Evolutionary conservation across 1,139 yeast species (phyloP).

Genomic region (Protomyces inouyei): DNA sequence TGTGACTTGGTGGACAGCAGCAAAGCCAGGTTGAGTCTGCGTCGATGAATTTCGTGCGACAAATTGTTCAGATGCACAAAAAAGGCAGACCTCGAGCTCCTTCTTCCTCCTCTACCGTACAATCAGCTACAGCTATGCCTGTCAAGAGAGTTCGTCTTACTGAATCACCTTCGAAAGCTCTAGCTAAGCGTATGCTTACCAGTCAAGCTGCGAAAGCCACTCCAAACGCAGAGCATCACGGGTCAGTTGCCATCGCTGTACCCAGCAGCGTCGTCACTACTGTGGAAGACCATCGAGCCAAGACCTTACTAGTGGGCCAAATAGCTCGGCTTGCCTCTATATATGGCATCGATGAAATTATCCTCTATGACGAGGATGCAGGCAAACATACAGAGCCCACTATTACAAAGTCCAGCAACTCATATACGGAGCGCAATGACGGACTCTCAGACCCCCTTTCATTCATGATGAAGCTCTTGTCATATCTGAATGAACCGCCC

Average conservation of each 20-base stretch:
- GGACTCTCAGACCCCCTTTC: slow-evolving; percentile 11
- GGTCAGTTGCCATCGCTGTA: slow-evolving; percentile 25
- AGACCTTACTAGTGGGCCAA: slow-evolving; percentile 28
- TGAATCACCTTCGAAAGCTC: too few relatives aligned
- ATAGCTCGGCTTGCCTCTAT: slow-evolving; percentile 27
- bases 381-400: background rate
- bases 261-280: slow-evolving; percentile 28
- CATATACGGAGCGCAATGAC: slow-evolving; percentile 18
- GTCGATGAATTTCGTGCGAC: too few relatives aligned
- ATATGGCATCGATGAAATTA: slow-evolving; percentile 27
- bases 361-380: slow-evolving; percentile 27
- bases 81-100: too few relatives aligned
- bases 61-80: too few relatives aligned
- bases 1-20: too few relatives aligned
- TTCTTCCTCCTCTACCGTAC: too few relatives aligned
- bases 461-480: slow-evolving; percentile 23
- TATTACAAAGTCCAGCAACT: slow-evolving; percentile 14
- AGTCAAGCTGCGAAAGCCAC: too few relatives aligned
- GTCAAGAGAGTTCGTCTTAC: background rate
- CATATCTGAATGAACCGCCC: slow-evolving; percentile 29
- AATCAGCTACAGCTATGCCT: background rate
- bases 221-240: background rate
- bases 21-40: too few relatives aligned
- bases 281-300: slow-evolving; percentile 26
- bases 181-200: too few relatives aligned